Base-by-base conservation (phyloP, 331 rosid species). In the Quercus tomentella region DNA sequence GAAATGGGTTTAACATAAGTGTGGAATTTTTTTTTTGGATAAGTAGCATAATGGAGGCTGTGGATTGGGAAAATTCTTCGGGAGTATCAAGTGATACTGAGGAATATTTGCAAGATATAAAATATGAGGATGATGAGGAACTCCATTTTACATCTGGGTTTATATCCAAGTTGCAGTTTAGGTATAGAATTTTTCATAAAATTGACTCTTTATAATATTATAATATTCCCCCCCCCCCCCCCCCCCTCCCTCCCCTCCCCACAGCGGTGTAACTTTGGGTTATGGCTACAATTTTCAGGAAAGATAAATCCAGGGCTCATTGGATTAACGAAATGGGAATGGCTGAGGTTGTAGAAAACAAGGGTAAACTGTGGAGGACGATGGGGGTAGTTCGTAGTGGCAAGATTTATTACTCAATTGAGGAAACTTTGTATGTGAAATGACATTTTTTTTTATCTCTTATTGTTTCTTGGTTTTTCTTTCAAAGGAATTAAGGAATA, bases 341-440 rank as follows among this genome's bases (percentile, higher is more conserved):
- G 96, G 91, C 93, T 6, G 89, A 93, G 80, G 83, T 90, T n/a
- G 68, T 82, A 77, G 91, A 88, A 84, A 88, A 82, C 56, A 91
- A 77, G 84, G 97, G 99, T 3, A 81, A 86, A 67, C 77, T 84
- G 84, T 90, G 94, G 93, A 91, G 84, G 60, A 89, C 99, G 41
- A 90, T 93, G 22, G 97, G 97, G 72, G 87, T 91, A 73, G 89
- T 83, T 82, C 89, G 94, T 20, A 30, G 69, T 41, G 84, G 92
- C 77, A 86, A 87, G 80, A 77, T 78, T 76, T 95, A 90, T 85
- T 90, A 83, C 86, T 89, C 94, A 41, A 85, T 88, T 56, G 97
- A 91, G 82, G 98, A 92, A 81, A 87, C 90, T 76, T 76, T 95
- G 98, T 94, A 89, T 83, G 98, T 91, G 82, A 76, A 81, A 82